A percentile compares a stretch with the other conserved stretches of the same genome.
Conservation (phyloP, 1,139 yeast genomes). For the Blastobotrys elegans region DNA sequence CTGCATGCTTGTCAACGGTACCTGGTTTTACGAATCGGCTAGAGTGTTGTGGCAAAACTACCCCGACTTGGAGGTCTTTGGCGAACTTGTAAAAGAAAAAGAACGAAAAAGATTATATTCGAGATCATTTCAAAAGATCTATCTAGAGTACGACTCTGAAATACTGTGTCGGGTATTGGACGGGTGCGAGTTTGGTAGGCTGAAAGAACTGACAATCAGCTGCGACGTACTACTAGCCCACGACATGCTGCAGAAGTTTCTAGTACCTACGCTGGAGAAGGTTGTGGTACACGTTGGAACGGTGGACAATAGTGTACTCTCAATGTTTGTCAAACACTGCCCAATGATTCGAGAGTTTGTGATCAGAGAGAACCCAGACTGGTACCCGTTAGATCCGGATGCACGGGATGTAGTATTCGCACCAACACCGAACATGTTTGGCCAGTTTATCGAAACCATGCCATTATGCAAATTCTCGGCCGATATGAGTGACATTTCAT, state of each 20-base stretch:
- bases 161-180: neutral
- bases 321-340: neutral
- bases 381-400: neutral
- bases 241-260: neutral
- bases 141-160: constrained; percentile 4
- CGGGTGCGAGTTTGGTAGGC: neutral
- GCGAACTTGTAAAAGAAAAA: neutral
- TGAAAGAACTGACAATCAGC: constrained; percentile 1
- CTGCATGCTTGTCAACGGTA: constrained; percentile 1
- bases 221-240: neutral
- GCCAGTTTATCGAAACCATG: neutral
- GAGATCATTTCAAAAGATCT: constrained; percentile 1
- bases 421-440: neutral
- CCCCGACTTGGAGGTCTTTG: constrained; percentile 1
- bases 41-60: constrained; percentile 1
- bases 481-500: neutral
- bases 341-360: neutral
- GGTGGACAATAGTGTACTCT: neutral
- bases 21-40: constrained; percentile 5
- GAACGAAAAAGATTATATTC: neutral
- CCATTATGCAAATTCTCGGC: neutral
- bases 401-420: constrained; percentile 3
- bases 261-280: neutral
- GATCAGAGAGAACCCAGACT: constrained; percentile 1
- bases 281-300: neutral